These are phyloP conservation scores for Lepidium didymum DNA, from an alignment of 345 rosid species.

Conservation along the genomic window DNA sequence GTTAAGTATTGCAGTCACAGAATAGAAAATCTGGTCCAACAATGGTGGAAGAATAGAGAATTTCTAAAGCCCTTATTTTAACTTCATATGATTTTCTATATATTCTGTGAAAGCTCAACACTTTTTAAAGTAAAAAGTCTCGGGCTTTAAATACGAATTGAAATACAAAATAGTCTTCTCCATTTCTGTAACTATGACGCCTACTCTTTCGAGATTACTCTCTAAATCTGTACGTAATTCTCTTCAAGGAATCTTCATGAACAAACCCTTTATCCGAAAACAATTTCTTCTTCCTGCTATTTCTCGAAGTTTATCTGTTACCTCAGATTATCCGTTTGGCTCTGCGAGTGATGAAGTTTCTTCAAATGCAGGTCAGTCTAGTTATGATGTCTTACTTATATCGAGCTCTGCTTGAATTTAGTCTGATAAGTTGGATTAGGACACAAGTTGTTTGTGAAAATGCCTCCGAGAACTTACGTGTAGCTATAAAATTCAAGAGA, in stretches of 20 bases:
- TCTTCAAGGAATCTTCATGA: not conserved
- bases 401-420: not conserved
- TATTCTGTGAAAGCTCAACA: not conserved
- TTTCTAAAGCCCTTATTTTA: not conserved
- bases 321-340: not conserved
- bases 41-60: not conserved
- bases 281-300: not conserved
- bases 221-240: not conserved
- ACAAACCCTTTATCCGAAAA: not conserved
- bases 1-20: not conserved
- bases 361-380: not conserved
- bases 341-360: not conserved
- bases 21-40: not conserved
- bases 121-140: not conserved
- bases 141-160: not conserved
- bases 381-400: not conserved
- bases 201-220: not conserved
- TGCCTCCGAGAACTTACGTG: not conserved
- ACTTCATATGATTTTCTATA: not conserved
- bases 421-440: not conserved
- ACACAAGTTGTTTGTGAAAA: conserved; percentile 8
- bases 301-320: not conserved
- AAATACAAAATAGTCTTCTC: too few relatives aligned
- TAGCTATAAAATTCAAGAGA: not conserved
- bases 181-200: not conserved